Evolutionary conservation across 345 rosid species (phyloP), one percentile per base, ranked within the genome.

Genomic region (Bruguiera gymnorhiza): DNA sequence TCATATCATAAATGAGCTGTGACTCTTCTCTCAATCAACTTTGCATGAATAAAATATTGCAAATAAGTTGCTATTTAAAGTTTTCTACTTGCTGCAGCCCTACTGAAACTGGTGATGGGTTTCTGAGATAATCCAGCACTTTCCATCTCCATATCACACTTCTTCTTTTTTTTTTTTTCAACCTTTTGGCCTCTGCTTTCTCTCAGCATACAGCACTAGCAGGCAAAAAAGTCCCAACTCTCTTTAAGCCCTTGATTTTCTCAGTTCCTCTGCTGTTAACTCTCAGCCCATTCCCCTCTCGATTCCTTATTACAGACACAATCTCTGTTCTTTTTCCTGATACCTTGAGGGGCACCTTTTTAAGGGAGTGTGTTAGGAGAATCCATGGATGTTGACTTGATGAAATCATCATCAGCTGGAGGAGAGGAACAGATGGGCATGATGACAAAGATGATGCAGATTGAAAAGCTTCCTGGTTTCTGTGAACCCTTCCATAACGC

Each of bases 391-490:
- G 77, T 73, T 73, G 85, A 81, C 80, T 76, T 79, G 77, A 58
- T 75, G 75, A 84, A 73, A 70, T 74, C 81, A 24, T 62, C 77
- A 54, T 20, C 70, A 30, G 57, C 71, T 39, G 8, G 60, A 3
- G 52, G 62, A 46, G 79, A 68, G 32, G 78, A 83, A 65, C 74
- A 81, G 16, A 74, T 76, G 70, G 84, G 77, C 56, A 80, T 80
- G 84, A 82, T 83, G 85, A 70, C 85, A 81, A 82, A 78, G 83
- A 85, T 89, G 86, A 80, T 82, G 79, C 89, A 89, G 59, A 85
- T 83, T 85, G 87, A 81, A 75, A 85, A 89, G 79, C 88, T 83
- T 71, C 87, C 88, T 50, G 91, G 84, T 30, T 85, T 85, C 68
- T 73, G 68, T 30, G 77, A 84, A 37, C 70, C 63, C 65, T 68